Evolutionary conservation across 768 basidiomycete genomes (phyloP).

Genomic region (Podaxis carcinomalis): DNA sequence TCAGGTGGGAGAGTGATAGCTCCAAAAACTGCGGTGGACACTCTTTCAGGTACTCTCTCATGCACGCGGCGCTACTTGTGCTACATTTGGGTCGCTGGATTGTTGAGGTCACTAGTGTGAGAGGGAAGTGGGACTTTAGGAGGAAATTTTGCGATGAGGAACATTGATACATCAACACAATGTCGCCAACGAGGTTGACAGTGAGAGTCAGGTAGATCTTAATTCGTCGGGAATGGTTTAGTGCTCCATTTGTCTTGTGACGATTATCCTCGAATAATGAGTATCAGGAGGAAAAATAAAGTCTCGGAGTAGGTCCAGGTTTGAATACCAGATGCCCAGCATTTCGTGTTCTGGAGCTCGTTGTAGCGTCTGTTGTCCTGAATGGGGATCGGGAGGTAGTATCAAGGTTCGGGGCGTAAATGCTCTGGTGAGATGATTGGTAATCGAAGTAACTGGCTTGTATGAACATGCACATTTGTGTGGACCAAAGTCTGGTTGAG

Average conservation of each 20-base stretch:
- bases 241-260: background rate
- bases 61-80: background rate
- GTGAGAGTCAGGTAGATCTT: background rate
- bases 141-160: background rate
- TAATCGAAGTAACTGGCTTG: too few relatives aligned
- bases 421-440: too few relatives aligned
- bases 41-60: conserved; percentile 1
- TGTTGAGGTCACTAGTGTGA: conserved; percentile 2
- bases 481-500: too few relatives aligned
- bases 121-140: conserved; percentile 4
- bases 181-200: background rate
- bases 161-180: background rate
- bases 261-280: background rate
- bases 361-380: too few relatives aligned
- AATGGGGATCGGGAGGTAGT: too few relatives aligned
- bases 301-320: too few relatives aligned
- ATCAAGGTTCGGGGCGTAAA: too few relatives aligned
- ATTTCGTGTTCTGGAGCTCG: too few relatives aligned
- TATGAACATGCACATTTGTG: too few relatives aligned
- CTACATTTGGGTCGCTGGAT: background rate
- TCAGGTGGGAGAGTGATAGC: background rate
- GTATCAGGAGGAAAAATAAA: background rate
- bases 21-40: background rate
- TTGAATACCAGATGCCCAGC: too few relatives aligned
- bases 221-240: background rate